phyloP scores from a whole-genome alignment of 768 basidiomycete genomes.

The Agaricus blazei region DNA sequence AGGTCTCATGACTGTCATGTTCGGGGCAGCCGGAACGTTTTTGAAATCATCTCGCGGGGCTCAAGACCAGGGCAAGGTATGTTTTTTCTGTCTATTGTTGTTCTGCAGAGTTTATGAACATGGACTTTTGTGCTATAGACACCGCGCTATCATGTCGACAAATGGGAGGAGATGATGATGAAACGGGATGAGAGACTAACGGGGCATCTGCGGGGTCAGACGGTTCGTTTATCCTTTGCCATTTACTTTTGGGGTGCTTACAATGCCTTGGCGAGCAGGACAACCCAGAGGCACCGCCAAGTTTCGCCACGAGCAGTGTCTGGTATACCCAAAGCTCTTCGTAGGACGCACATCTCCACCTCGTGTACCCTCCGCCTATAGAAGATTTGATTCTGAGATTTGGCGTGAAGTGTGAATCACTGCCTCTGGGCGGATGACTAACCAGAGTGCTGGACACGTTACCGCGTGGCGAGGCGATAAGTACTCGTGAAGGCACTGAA shows the following conservation, averaged over 20 bases:
- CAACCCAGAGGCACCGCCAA: conserved; percentile 60
- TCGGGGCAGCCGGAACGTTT: conserved; percentile 86
- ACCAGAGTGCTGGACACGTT: neutral
- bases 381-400: neutral
- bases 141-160: conserved; percentile 78
- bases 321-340: conserved; percentile 63
- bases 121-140: conserved; percentile 39
- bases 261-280: conserved; percentile 35
- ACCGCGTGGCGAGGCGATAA: neutral
- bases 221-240: conserved; percentile 44
- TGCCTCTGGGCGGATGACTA: neutral
- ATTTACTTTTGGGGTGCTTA: neutral
- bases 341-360: conserved; percentile 14
- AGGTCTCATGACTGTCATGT: conserved; percentile 86
- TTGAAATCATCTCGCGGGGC: conserved; percentile 71
- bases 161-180: conserved; percentile 98
- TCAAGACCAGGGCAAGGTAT: conserved; percentile 90
- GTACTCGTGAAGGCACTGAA: too few relatives aligned
- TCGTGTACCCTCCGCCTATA: neutral
- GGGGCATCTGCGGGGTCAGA: conserved; percentile 81
- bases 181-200: conserved; percentile 83
- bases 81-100: conserved; percentile 1
- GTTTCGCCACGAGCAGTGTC: conserved; percentile 66
- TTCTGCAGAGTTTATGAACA: neutral
- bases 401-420: neutral